Evolutionary conservation across 176 grass and related monocot species (phyloP).

Genomic region (Olyra latifolia): DNA sequence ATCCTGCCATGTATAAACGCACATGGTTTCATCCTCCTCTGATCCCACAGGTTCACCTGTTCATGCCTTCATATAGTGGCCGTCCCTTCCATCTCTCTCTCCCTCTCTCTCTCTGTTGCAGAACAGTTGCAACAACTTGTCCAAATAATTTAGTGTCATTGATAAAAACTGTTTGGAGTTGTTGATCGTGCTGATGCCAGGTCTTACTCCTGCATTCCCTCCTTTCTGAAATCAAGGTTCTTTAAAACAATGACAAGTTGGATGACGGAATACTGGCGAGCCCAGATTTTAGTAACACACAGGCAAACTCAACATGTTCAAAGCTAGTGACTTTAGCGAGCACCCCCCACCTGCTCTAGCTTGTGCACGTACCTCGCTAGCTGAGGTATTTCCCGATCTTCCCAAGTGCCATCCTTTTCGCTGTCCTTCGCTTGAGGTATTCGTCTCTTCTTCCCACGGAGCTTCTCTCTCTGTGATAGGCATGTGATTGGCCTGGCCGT

Average conservation of each 20-base stretch:
- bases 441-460: not conserved
- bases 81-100: not conserved
- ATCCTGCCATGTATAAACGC: not conserved
- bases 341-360: not conserved
- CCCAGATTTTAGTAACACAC: not conserved
- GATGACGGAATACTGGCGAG: too few relatives aligned
- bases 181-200: not conserved
- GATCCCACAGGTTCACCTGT: not conserved
- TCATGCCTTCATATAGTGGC: not conserved
- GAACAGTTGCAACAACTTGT: constrained; percentile 14
- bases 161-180: not conserved
- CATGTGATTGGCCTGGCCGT: not conserved
- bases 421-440: not conserved
- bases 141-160: not conserved
- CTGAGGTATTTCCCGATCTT: not conserved
- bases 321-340: not conserved
- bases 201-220: not conserved
- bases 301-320: not conserved
- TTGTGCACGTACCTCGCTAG: not conserved
- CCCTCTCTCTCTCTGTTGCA: not conserved
- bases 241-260: constrained; percentile 18
- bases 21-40: not conserved
- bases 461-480: not conserved
- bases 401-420: constrained; percentile 26
- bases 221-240: not conserved